Evolutionary conservation across 1,284 basidiomycete genomes (phyloP), one percentile per base, ranked within the genome.

Genomic region (Cryptococcus hybrid): DNA sequence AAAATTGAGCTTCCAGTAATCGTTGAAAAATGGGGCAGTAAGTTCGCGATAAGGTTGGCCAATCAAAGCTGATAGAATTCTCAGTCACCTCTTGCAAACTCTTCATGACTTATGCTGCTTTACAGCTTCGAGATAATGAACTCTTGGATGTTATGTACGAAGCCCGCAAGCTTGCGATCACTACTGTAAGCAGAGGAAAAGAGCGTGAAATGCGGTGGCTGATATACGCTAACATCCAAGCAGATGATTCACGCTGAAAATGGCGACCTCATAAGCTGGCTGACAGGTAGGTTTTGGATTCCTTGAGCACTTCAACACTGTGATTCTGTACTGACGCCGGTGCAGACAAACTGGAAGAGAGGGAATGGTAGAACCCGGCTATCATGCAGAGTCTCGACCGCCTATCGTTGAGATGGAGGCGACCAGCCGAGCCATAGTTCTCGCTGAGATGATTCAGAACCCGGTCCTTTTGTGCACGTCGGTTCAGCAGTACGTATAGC

Each of bases 391-490:
- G 13, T 68, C 68, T 4, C 61, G 70, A 1, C 68, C 70, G 18
- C 65, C 62, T 2, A 47, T 69, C 52, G 63, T 70, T 50, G 70
- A 71, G 47, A 47, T 54, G 9, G 70, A 71, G 47, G 70, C 70
- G 13, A 67, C 68, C 2, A 63, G 63, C 51, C 65, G 70, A 15
- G 68, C 66, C 34, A 67, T 71, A n/a, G 60, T 52, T 8, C 53
- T 71, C 6, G 51, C 63, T 5, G 68, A 71, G 55, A 45, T 71
- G 40, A 57, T 70, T 34, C 60, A 68, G 30, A 60, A 60, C 15
- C 70, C 70, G 3, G 61, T 69, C 46, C 56, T 71, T 8, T 71
- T 51, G 70, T 70, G 4, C 68, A 71, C 52, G 65, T 71, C 15
- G 64, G 63, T 13, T 66, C 67, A 4, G 57, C 62, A 9, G 67